Base-by-base conservation (phyloP, 2,329 filamentous ascomycete species). In the Colletotrichum sublineola region DNA sequence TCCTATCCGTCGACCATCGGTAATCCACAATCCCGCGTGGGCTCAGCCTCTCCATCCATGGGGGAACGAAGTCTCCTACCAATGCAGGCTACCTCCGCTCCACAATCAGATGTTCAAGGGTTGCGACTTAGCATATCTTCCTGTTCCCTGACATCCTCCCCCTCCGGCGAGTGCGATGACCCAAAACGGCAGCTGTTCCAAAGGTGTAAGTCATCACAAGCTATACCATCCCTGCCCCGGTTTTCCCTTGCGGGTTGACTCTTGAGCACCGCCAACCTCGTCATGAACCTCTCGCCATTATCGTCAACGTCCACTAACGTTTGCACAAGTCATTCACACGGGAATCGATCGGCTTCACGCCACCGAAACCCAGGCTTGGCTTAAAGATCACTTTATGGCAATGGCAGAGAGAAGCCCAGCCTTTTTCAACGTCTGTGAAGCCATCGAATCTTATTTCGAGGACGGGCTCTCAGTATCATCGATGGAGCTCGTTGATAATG, bases 361-460 rank as follows among this genome's bases (percentile, higher is more conserved):
- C 31, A 74, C 70, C 8, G 66, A 74, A 29, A 66, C 62, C 18
- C 48, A 69, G 15, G 63, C 14, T 5, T 74, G 73, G 73, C 29
- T 70, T 8, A 60, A 73, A 53, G 50, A 63, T 29, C 71, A 73
- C 38, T 74, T 74, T 42, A 18, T n/a, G 24, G 62, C 44, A 11
- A 68, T 74, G 66, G 65, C 70, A 5, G 46, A 52, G 11, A 57
- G 52, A 8, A 74, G 73, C 48, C 46, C 36, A 12, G 70, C 73
- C 33, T 72, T 74, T 18, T 48, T 62, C 7, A 55, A 61, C 38
- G 73, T 74, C 33, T 73, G 73, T 53, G 61, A 29, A 3, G 70
- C 73, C 53, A 64, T 74, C 31, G 70, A 74, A 38, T 66, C 65
- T 20, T 74, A 74, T 36, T 3, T 74, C 6, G 71, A 73, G 40